These are phyloP conservation scores for Tetrahymena thermophila DNA, from an alignment of 73 alveolate genomes.

Conservation along the genomic window DNA sequence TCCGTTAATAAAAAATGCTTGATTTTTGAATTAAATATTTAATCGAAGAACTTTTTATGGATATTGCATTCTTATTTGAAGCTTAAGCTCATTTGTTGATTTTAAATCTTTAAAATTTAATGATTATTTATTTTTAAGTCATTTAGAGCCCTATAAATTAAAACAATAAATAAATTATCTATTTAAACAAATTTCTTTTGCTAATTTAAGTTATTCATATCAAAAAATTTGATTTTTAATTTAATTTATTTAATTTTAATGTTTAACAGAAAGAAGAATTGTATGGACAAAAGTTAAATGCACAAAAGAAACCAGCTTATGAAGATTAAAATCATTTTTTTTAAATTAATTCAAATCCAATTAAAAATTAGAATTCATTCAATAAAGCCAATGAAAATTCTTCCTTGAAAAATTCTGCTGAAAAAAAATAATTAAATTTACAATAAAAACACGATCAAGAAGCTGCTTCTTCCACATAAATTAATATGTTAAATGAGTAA, in stretches of 20 bases:
- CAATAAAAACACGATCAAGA: not conserved
- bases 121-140: not conserved
- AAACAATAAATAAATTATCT: not conserved
- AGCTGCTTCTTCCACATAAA: not conserved
- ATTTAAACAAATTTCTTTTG: not conserved
- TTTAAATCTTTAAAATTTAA: no score
- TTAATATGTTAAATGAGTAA: not conserved
- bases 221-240: not conserved
- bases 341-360: not conserved
- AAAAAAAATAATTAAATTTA: not conserved
- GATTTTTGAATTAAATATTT: not conserved
- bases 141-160: not conserved
- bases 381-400: not conserved
- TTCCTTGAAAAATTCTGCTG: not conserved
- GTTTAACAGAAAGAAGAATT: not conserved
- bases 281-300: not conserved
- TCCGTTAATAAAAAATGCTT: not conserved
- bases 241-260: not conserved
- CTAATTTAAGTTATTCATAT: not conserved
- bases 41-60: no score
- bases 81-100: not conserved
- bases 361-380: not conserved
- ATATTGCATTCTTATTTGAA: not conserved
- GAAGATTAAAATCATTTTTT: not conserved
- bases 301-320: not conserved